These are phyloP conservation scores for Phytopythium oedochilum DNA, from an alignment of 352 stramenopile species.

Conservation along the genomic window DNA sequence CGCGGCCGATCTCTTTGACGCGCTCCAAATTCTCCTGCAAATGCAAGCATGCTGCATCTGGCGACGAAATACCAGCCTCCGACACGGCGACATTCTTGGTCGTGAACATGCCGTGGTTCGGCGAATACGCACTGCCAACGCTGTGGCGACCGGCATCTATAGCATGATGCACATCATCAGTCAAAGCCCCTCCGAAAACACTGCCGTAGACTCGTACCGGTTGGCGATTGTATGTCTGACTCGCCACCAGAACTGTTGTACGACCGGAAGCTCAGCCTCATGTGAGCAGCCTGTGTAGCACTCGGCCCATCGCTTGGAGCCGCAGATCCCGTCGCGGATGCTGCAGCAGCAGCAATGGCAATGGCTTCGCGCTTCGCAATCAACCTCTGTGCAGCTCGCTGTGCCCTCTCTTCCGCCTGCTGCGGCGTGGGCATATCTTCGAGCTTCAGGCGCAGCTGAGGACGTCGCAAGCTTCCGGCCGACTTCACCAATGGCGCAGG, in stretches of 20 bases:
- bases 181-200: conserved; percentile 1
- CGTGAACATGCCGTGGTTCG: conserved; percentile 85
- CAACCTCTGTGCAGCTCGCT: conserved; percentile 63
- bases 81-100: conserved; percentile 79
- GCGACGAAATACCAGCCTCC: conserved; percentile 83
- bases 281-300: conserved; percentile 56
- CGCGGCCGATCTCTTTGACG: conserved; percentile 71
- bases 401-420: conserved; percentile 75
- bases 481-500: conserved; percentile 8
- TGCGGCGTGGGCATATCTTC: conserved; percentile 86
- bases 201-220: conserved; percentile 23
- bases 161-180: conserved; percentile 6
- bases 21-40: conserved; percentile 82
- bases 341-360: conserved; percentile 33
- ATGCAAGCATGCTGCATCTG: conserved; percentile 67
- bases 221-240: conserved; percentile 61
- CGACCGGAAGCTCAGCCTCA: conserved; percentile 64
- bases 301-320: conserved; percentile 22
- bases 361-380: conserved; percentile 75
- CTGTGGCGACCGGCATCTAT: conserved; percentile 54
- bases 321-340: conserved; percentile 10
- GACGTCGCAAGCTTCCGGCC: conserved; percentile 35
- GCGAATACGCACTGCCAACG: conserved; percentile 77
- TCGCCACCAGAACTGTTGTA: conserved; percentile 64
- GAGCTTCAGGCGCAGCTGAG: conserved; percentile 68